These are phyloP conservation scores for Gossypium herbaceum DNA, from an alignment of 345 rosid genomes.

Conservation along the genomic window DNA sequence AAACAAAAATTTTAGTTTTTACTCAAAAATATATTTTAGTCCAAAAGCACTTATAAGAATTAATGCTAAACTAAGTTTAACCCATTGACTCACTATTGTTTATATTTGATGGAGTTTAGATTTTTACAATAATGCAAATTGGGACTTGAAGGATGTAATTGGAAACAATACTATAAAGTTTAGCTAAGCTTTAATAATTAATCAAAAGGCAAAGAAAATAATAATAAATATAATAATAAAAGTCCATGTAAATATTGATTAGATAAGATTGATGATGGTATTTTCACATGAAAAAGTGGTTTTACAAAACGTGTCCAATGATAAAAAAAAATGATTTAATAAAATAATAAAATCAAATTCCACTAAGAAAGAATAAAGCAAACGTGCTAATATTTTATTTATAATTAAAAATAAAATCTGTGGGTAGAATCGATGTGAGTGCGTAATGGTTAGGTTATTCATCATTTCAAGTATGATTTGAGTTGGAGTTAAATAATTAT, in stretches of 20 bases:
- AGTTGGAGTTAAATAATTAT: accelerated
- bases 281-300: background rate
- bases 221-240: background rate
- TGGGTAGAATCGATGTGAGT: accelerated
- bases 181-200: background rate
- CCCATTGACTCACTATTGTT: background rate
- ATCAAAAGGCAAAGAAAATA: background rate
- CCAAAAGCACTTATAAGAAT: too few relatives aligned
- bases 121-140: background rate
- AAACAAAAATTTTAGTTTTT: too few relatives aligned
- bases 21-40: too few relatives aligned
- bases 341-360: too few relatives aligned
- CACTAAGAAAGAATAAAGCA: too few relatives aligned
- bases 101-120: background rate
- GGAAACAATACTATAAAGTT: background rate
- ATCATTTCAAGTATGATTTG: too few relatives aligned
- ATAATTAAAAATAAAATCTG: too few relatives aligned
- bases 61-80: background rate
- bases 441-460: accelerated
- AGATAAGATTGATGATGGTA: background rate
- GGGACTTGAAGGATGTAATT: background rate
- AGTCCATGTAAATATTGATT: background rate
- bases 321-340: too few relatives aligned
- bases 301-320: too few relatives aligned
- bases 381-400: too few relatives aligned